These are phyloP conservation scores for Neurospora sp. DNA, from an alignment of 495 filamentous ascomycete species.

Conservation along the genomic window DNA sequence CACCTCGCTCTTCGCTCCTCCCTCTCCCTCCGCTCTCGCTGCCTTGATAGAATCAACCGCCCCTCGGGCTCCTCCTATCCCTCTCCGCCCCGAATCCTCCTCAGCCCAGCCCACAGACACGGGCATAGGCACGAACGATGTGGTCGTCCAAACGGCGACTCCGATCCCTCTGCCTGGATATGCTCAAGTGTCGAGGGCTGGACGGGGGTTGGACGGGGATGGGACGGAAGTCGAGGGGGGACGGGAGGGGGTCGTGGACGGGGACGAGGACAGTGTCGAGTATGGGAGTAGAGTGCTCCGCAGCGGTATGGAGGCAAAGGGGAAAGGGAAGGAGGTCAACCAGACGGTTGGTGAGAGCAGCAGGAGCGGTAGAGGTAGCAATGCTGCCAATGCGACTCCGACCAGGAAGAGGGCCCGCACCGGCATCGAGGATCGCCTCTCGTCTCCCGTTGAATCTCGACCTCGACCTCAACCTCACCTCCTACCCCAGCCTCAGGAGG, in stretches of 20 bases:
- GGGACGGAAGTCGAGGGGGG: background rate
- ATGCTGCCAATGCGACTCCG: background rate
- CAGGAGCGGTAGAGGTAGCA: background rate
- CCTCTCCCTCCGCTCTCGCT: background rate
- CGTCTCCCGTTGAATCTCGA: background rate
- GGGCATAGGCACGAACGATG: background rate
- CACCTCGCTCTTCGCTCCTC: background rate
- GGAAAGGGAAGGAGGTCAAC: background rate
- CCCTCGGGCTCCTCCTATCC: background rate
- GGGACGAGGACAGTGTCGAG: background rate
- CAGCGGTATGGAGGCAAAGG: background rate
- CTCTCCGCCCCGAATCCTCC: background rate
- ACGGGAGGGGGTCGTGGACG: background rate
- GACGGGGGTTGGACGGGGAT: background rate
- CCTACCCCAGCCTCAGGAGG: background rate
- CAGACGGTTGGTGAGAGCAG: background rate
- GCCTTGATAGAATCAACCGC: background rate
- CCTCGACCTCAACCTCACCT: background rate
- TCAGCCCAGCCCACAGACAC: background rate
- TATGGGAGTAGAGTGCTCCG: background rate
- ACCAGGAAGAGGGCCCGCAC: background rate
- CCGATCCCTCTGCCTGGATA: background rate
- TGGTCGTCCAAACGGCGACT: background rate
- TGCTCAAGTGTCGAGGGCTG: background rate
- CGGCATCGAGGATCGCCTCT: background rate